phyloP scores from a whole-genome alignment of 139 green algal species.

The Chlamydomonas asymmetrica region DNA sequence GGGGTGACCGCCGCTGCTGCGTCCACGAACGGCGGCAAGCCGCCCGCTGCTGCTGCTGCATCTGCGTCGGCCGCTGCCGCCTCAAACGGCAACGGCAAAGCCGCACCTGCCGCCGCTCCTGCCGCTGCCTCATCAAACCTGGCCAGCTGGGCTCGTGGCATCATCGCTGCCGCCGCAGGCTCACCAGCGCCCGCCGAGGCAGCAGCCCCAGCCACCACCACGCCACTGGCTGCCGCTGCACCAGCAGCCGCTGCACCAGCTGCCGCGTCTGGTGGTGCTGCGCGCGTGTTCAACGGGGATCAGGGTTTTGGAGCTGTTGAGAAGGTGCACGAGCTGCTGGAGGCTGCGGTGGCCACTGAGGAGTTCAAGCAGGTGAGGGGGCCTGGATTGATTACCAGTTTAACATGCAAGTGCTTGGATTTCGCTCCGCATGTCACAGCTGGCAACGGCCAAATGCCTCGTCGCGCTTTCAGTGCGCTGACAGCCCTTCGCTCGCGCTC shows the following conservation, averaged over 20 bases:
- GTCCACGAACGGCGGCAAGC: not conserved
- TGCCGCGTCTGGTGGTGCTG: not conserved
- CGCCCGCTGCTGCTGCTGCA: not conserved
- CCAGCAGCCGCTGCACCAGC: not conserved
- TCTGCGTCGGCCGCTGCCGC: not conserved
- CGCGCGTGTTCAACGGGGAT: not conserved
- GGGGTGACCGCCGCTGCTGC: not conserved
- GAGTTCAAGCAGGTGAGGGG: too few species aligned
- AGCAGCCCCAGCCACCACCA: not conserved
- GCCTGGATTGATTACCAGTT: too few species aligned
- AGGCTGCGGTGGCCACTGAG: slow-evolving; percentile 16
- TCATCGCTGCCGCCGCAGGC: not conserved
- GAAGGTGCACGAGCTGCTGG: slow-evolving; percentile 21
- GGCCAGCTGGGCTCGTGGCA: not conserved
- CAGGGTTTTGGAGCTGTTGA: slow-evolving; percentile 4
- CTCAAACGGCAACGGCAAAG: too few species aligned
- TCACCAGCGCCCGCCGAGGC: not conserved
- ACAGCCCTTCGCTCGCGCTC: too few species aligned
- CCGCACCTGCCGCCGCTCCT: too few species aligned
- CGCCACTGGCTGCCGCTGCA: not conserved
- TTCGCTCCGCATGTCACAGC: too few species aligned
- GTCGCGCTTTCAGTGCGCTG: too few species aligned
- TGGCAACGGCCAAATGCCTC: too few species aligned
- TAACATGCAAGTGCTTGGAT: too few species aligned
- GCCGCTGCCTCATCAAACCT: not conserved